Base-by-base conservation (phyloP, 129 eudicot species). In the Saposhnikovia divaricata region DNA sequence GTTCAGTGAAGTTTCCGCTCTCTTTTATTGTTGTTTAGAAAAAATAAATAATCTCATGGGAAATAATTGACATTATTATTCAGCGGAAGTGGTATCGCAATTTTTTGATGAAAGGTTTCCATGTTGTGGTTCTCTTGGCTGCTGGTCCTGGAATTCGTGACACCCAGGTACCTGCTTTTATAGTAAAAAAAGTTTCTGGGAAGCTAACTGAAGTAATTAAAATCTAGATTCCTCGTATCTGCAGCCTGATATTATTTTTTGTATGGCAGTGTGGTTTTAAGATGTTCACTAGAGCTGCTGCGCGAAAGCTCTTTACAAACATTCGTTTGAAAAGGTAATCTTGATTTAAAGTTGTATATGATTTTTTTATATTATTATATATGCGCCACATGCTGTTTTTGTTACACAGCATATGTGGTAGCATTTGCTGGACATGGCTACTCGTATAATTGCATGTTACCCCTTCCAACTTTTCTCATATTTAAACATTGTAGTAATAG, bases 241-340 rank as follows among this genome's bases (percentile, higher is more conserved):
- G 53, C 59, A 61, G 45, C 51, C 15, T 78, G 11, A 69, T 46
- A 11, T 39, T 76, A 39, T 37, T 11, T 77, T 85, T 76, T 53
- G 34, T 47, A 45, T 81, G 10, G 78, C 96, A 95, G 99, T 95
- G 99, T 89, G 99, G 99, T 46, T 95, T 95, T 80, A 95, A 95
- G 91, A 92, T 95, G 99, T 95, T 92, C 76, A 95, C 99, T 48
- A 90, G 99, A 87, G 97, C 99, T 70, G 97, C 99, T 80, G 99
- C 97, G 34, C 85, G 91, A 83, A 92, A 92, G 82, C 96, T 95
- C 83, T 95, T 95, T 88, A 92, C 91, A 2, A 95, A 95, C 77
- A 90, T 92, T 18, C 99, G 97, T 42, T 84, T 95, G 61, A 95
- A 90, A 87, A 87, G 99, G 99, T 95, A 83, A 40, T 48, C 39